Evolutionary conservation across 768 basidiomycete genomes (phyloP).

Genomic region (Trametes gibbosa): DNA sequence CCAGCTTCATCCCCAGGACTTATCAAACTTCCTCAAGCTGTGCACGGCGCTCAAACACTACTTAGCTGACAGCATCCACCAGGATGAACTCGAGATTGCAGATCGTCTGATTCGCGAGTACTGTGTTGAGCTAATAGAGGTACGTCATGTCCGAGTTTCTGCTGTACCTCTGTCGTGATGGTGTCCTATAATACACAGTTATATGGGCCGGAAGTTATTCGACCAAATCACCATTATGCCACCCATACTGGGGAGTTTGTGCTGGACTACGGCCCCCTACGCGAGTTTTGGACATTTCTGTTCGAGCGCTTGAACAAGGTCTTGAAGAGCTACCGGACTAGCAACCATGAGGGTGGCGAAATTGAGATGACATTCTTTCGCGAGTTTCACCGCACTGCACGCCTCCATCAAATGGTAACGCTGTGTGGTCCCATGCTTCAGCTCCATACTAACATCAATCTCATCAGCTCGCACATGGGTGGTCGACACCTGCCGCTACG

Average conservation of each 20-base stretch:
- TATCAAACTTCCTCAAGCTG: constrained; percentile 5
- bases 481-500: not conserved
- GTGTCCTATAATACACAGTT: constrained; percentile 22
- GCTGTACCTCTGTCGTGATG: constrained; percentile 5
- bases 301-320: constrained; percentile 33
- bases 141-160: not conserved
- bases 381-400: constrained; percentile 17
- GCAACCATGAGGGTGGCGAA: constrained; percentile 29
- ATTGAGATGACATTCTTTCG: constrained; percentile 31
- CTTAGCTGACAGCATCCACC: constrained; percentile 9
- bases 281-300: constrained; percentile 36
- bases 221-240: constrained; percentile 38
- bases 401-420: constrained; percentile 14
- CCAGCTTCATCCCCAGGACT: not conserved
- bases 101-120: constrained; percentile 26
- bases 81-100: not conserved
- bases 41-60: not conserved
- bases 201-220: constrained; percentile 30
- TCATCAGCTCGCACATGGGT: not conserved
- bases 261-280: constrained; percentile 35
- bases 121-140: constrained; percentile 20
- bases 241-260: constrained; percentile 30
- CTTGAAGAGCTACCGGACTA: constrained; percentile 28
- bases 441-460: not conserved
- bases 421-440: not conserved